These are phyloP conservation scores for Starmerella sp. DNA, from an alignment of 805 yeast genomes.

Conservation along the genomic window DNA sequence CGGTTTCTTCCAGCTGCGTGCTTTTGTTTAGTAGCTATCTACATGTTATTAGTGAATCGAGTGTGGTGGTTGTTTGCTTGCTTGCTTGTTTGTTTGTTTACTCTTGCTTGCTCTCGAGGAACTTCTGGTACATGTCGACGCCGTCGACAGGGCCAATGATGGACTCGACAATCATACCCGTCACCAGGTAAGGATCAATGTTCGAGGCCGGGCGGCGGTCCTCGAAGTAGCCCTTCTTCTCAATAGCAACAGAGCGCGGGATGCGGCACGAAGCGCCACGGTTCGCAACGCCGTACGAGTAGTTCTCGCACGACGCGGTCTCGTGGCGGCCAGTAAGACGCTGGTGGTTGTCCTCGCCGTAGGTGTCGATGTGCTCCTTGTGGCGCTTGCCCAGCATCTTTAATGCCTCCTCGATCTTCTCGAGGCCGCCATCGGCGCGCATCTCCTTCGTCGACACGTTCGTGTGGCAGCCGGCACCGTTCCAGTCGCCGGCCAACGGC, in stretches of 20 bases:
- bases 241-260: constrained; percentile 97
- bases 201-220: constrained; percentile 99
- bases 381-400: constrained; percentile 93
- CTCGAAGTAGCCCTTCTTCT: constrained; percentile 96
- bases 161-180: constrained; percentile 97
- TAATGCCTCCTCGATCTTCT: constrained; percentile 81
- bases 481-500: constrained; percentile 98
- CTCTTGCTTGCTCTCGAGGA: constrained; percentile 12
- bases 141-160: constrained; percentile 88
- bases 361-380: constrained; percentile 85
- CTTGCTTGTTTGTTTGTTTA: neutral
- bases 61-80: too few relatives aligned
- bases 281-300: constrained; percentile 97
- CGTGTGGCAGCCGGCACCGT: constrained; percentile 99
- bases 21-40: neutral
- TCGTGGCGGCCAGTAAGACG: constrained; percentile 98
- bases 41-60: neutral
- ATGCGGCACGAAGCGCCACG: constrained; percentile 98
- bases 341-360: constrained; percentile 89
- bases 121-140: constrained; percentile 59
- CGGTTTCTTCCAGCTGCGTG: neutral
- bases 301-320: constrained; percentile 85
- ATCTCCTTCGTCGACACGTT: constrained; percentile 85
- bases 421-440: constrained; percentile 96
- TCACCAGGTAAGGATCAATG: constrained; percentile 97